Evolutionary conservation across 2,329 filamentous ascomycete species (phyloP), one percentile per base, ranked within the genome.

Genomic region (Coniochaeta prunicola): DNA sequence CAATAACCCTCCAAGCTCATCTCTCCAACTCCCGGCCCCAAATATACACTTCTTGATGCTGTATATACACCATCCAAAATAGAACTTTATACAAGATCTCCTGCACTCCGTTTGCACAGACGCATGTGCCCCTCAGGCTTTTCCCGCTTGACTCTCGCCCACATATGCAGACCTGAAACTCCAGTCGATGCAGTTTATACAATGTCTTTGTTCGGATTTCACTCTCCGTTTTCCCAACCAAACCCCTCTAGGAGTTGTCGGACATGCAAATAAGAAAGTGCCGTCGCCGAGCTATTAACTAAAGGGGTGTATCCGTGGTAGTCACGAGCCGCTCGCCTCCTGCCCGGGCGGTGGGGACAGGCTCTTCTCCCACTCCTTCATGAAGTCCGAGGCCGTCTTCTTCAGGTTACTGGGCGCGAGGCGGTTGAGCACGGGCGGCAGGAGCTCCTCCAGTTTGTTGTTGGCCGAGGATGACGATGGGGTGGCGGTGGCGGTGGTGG

Each of bases 301-400:
- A 30, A 50, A 50, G 13, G 45, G 45, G 45, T 50, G 45, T 17
- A 30, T 21, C 21, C 26, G 24, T 26, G 45, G 45, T 30, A 50
- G 45, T 50, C 45, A 50, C 13, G 45, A 21, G 21, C 53, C 53
- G 3, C 12, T 31, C 4, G 53, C 53, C n/a, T 33, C 53, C 53
- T 62, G 58, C 3, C n/a, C n/a, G n/a, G 72, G 67, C 1, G 81
- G 76, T 34, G 84, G 79, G 2, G 82, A 85, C 15, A 92, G 76
- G 64, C 84, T 90, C 71, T 86, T 90, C 76, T 97, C 93, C 90
- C 91, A 96, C 69, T 96, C 92, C 63, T 87, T 89, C 85, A 97
- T 91, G 59, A 96, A 79, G 62, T 88, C 89, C 36, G 87, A 89
- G n/a, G 92, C 90, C 0, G 90, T 93, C 38, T 86, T 83, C 70